phyloP scores from a whole-genome alignment of 2,329 filamentous ascomycete genomes.

The Paraconiothyrium sp. region DNA sequence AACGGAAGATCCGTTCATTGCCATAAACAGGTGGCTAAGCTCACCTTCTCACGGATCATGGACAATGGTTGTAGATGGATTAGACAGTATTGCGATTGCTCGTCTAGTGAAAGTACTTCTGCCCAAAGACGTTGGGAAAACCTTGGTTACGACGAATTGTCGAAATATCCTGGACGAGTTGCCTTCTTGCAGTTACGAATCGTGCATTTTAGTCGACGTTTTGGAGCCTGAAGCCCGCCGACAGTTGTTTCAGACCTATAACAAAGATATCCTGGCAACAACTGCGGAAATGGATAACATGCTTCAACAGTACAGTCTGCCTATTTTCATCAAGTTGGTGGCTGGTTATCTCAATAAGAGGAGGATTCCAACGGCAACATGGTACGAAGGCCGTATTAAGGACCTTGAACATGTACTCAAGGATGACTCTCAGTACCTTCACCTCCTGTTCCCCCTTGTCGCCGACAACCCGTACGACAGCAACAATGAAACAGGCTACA shows the following conservation, averaged over 20 bases:
- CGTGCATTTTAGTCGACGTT: background rate
- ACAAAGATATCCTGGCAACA: too few relatives aligned
- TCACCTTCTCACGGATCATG: background rate
- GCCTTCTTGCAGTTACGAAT: background rate
- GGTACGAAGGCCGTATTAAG: background rate
- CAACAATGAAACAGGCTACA: too few relatives aligned
- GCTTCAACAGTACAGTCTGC: background rate
- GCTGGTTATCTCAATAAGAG: background rate
- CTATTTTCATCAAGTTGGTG: background rate
- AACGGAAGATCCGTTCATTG: background rate
- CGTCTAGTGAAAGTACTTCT: background rate
- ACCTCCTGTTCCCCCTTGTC: too few relatives aligned
- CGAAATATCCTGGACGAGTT: background rate
- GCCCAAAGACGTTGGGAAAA: background rate
- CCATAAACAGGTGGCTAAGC: background rate
- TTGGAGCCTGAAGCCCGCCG: background rate
- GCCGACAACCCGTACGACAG: too few relatives aligned
- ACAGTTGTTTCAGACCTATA: too few relatives aligned
- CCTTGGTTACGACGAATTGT: conserved; percentile 5
- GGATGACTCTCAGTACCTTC: too few relatives aligned
- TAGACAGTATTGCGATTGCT: background rate
- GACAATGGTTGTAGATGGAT: conserved; percentile 12
- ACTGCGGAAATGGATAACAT: background rate
- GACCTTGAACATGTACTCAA: background rate
- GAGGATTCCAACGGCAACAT: background rate